Evolutionary conservation across 2,329 filamentous ascomycete genomes (phyloP).

Genomic region (Claviceps citrina): DNA sequence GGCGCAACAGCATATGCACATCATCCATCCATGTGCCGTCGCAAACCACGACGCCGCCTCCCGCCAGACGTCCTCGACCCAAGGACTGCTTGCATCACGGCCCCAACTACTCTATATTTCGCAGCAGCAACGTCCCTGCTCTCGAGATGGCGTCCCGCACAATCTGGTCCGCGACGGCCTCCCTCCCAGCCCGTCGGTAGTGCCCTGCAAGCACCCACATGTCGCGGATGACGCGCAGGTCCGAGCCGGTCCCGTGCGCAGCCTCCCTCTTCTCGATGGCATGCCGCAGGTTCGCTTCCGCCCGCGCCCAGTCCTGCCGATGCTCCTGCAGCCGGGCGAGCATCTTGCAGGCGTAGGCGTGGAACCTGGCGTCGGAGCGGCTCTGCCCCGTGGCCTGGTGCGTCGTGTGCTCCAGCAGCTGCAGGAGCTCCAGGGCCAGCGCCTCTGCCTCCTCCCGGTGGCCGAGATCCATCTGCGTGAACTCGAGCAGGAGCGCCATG

Average conservation of each 20-base stretch:
- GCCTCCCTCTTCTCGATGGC: conserved; percentile 21
- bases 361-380: conserved; percentile 20
- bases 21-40: too few relatives aligned
- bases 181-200: conserved; percentile 17
- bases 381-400: conserved; percentile 6
- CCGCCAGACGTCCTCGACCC: too few relatives aligned
- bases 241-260: conserved; percentile 19
- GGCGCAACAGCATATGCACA: too few relatives aligned
- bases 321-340: conserved; percentile 20
- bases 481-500: conserved; percentile 21
- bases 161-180: conserved; percentile 14
- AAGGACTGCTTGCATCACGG: too few relatives aligned
- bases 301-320: conserved; percentile 16
- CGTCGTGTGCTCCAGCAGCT: conserved; percentile 15
- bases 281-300: conserved; percentile 19
- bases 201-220: conserved; percentile 24
- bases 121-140: conserved; percentile 17
- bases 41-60: too few relatives aligned
- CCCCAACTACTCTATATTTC: neutral
- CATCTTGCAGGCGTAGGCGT: conserved; percentile 25
- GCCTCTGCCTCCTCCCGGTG: conserved; percentile 18
- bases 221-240: conserved; percentile 22
- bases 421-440: conserved; percentile 14
- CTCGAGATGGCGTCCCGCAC: conserved; percentile 19
- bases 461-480: conserved; percentile 23